These are phyloP conservation scores for Castanea mollissima DNA, from an alignment of 306 rosid genomes.

Conservation along the genomic window DNA sequence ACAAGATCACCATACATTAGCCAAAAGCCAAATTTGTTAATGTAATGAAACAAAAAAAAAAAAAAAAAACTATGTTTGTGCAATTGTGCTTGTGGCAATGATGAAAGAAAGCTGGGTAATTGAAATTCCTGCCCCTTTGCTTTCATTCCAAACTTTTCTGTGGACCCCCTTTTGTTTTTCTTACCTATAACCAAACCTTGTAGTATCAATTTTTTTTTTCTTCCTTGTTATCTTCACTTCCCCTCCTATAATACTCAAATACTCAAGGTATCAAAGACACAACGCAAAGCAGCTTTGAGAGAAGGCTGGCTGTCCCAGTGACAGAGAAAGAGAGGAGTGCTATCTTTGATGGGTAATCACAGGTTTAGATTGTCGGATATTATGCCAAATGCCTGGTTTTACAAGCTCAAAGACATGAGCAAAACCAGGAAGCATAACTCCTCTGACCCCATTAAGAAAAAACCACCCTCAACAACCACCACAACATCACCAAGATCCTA, in stretches of 20 bases:
- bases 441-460: conserved; percentile 43
- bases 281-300: conserved; percentile 22
- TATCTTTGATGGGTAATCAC: conserved; percentile 63
- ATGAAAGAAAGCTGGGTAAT: conserved; percentile 41
- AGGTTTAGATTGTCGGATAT: conserved; percentile 71
- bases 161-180: conserved; percentile 17
- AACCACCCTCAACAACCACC: conserved; percentile 31
- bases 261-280: conserved; percentile 22
- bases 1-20: background rate
- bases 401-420: conserved; percentile 76
- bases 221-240: conserved; percentile 18
- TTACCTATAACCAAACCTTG: conserved; percentile 23
- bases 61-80: background rate
- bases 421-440: conserved; percentile 45
- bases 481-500: conserved; percentile 45
- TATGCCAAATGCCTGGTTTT: conserved; percentile 89
- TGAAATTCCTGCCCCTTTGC: conserved; percentile 46
- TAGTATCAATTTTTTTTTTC: background rate
- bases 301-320: conserved; percentile 10
- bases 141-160: conserved; percentile 33
- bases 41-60: background rate
- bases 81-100: conserved; percentile 24
- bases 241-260: conserved; percentile 7
- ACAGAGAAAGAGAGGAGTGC: background rate
- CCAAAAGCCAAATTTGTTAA: conserved; percentile 2